Evolutionary conservation across 176 grass and related monocot genomes (phyloP).

Genomic region (Ampelocalamus luodianensis): DNA sequence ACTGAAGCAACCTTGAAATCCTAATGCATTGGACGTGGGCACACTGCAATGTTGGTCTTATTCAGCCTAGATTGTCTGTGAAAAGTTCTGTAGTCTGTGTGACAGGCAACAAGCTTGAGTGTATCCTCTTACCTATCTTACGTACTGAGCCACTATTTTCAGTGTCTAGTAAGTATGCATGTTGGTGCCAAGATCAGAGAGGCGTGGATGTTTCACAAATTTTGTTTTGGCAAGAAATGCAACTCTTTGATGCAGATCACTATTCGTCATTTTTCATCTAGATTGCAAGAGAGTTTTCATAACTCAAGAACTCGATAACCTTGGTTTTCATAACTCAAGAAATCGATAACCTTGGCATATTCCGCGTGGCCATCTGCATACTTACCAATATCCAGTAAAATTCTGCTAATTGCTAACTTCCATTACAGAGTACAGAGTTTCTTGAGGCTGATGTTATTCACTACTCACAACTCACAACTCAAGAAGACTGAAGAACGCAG

Average conservation of each 20-base stretch:
- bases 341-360: not conserved
- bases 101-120: constrained; percentile 14
- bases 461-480: not conserved
- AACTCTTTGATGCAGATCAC: not conserved
- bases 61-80: constrained; percentile 38
- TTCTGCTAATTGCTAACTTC: not conserved
- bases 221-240: not conserved
- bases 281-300: not conserved
- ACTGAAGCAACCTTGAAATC: constrained; percentile 42
- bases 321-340: too few relatives aligned
- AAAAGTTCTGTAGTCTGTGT: constrained; percentile 33
- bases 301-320: not conserved
- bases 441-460: not conserved
- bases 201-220: not conserved
- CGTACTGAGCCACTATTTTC: constrained; percentile 4
- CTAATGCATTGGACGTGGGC: constrained; percentile 23
- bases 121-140: not conserved
- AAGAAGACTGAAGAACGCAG: not conserved
- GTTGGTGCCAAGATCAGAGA: not conserved
- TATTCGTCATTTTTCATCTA: not conserved
- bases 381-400: not conserved
- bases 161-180: not conserved
- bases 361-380: not conserved
- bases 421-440: not conserved
- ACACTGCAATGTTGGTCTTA: constrained; percentile 28